These are phyloP conservation scores for Antarctomyces pellizariae DNA, from an alignment of 495 filamentous ascomycete genomes.

Conservation along the genomic window DNA sequence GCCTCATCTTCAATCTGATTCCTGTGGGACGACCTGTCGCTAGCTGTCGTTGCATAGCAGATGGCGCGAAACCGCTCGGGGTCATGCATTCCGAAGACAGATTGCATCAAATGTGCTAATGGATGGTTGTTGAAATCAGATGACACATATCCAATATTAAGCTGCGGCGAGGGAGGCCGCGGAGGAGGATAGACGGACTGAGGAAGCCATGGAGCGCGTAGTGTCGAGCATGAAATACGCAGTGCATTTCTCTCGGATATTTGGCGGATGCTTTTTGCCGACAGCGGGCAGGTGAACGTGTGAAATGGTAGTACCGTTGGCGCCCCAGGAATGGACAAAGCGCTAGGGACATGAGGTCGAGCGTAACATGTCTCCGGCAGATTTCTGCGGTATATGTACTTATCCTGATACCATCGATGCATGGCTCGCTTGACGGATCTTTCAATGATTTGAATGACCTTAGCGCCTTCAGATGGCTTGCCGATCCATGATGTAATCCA, in stretches of 20 bases:
- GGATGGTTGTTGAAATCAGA: slow-evolving; percentile 99
- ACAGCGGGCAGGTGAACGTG: slow-evolving; percentile 88
- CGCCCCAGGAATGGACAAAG: slow-evolving; percentile 62
- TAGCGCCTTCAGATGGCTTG: slow-evolving; percentile 67
- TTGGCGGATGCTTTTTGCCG: slow-evolving; percentile 77
- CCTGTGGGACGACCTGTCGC: slow-evolving; percentile 77
- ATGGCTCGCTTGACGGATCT: slow-evolving; percentile 52
- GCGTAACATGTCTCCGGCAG: slow-evolving; percentile 36
- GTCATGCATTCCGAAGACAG: slow-evolving; percentile 86
- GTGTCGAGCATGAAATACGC: slow-evolving; percentile 73
- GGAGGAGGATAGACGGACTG: slow-evolving; percentile 62
- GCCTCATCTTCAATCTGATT: slow-evolving; percentile 89
- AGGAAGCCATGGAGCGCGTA: slow-evolving; percentile 72
- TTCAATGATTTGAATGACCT: slow-evolving; percentile 68
- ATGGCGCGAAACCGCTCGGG: slow-evolving; percentile 50
- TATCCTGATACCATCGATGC: slow-evolving; percentile 79
- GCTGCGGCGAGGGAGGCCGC: slow-evolving; percentile 51
- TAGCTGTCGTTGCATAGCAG: slow-evolving; percentile 91
- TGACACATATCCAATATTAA: slow-evolving; percentile 88
- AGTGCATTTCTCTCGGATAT: slow-evolving; percentile 92
- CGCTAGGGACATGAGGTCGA: slow-evolving; percentile 51
- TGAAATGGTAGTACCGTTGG: slow-evolving; percentile 97
- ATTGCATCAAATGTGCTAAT: slow-evolving; percentile 94
- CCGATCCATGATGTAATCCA: slow-evolving; percentile 38
- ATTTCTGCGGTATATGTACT: slow-evolving; percentile 36